Evolutionary conservation across 1,284 basidiomycete genomes (phyloP).

Genomic region (Afroboletus lepidellus): DNA sequence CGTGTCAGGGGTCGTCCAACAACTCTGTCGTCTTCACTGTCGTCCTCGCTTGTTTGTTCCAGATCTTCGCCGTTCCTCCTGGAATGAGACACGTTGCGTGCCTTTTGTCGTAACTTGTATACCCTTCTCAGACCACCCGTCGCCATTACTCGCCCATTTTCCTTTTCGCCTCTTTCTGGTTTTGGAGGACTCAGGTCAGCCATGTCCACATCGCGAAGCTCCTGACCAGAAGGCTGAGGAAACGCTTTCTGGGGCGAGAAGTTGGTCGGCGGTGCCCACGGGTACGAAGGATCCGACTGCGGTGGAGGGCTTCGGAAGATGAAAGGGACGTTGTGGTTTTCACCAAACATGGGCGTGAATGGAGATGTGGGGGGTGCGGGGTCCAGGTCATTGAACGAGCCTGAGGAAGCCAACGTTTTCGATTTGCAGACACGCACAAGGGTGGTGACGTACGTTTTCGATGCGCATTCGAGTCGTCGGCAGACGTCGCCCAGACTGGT

Average conservation of each 20-base stretch:
- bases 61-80: constrained; percentile 35
- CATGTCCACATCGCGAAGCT: constrained; percentile 71
- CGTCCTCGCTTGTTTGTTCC: constrained; percentile 45
- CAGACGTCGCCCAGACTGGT: constrained; percentile 53
- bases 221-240: constrained; percentile 42
- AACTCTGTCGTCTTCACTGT: constrained; percentile 38
- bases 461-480: constrained; percentile 49
- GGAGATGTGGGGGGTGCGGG: constrained; percentile 44
- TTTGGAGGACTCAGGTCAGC: constrained; percentile 62
- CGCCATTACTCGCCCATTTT: constrained; percentile 51
- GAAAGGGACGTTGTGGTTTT: constrained; percentile 65
- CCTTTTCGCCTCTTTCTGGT: constrained; percentile 39
- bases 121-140: constrained; percentile 70
- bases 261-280: constrained; percentile 62
- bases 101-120: constrained; percentile 58
- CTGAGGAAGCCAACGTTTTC: constrained; percentile 35
- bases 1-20: constrained; percentile 41
- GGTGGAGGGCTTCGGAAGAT: constrained; percentile 59
- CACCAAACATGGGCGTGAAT: constrained; percentile 54
- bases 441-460: constrained; percentile 59
- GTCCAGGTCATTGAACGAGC: constrained; percentile 53
- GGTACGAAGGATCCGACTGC: constrained; percentile 45
- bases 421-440: constrained; percentile 5
- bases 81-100: constrained; percentile 36
- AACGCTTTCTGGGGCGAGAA: constrained; percentile 62